These are phyloP conservation scores for Boeremia lycopersici DNA, from an alignment of 2,329 filamentous ascomycete species.

Conservation along the genomic window DNA sequence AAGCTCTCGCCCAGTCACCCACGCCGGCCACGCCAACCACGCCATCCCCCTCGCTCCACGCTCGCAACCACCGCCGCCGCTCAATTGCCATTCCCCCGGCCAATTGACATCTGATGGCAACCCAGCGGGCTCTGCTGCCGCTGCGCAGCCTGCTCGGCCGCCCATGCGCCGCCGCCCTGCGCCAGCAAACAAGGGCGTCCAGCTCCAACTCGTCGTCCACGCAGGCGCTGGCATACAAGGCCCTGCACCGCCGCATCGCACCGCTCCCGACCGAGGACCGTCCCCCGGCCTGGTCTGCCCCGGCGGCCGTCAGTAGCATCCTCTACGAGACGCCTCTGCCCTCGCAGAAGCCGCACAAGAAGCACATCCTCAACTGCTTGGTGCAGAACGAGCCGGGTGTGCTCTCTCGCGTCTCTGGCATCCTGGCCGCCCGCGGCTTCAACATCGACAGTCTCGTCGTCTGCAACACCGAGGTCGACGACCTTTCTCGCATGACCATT, in stretches of 20 bases:
- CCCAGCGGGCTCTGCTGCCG: slow-evolving; percentile 50
- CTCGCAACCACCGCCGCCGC: slow-evolving; percentile 1
- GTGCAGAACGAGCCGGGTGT: slow-evolving; percentile 99
- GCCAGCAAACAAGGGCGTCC: slow-evolving; percentile 46
- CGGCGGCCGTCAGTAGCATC: slow-evolving; percentile 95
- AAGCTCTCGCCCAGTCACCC: slow-evolving; percentile 6
- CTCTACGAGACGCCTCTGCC: slow-evolving; percentile 96
- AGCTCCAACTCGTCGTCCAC: slow-evolving; percentile 68
- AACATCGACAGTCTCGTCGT: slow-evolving; percentile 99
- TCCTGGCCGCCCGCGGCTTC: slow-evolving; percentile 93
- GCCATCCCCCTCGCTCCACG: background rate
- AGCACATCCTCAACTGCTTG: slow-evolving; percentile 96
- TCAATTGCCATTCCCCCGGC: slow-evolving; percentile 29
- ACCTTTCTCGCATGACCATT: slow-evolving; percentile 98
- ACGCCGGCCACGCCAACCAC: slow-evolving; percentile 1
- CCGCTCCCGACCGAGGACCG: slow-evolving; percentile 79
- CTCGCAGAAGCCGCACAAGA: slow-evolving; percentile 82
- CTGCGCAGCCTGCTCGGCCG: slow-evolving; percentile 41
- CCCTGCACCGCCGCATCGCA: slow-evolving; percentile 86
- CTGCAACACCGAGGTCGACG: slow-evolving; percentile 95
- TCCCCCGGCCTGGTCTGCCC: slow-evolving; percentile 82
- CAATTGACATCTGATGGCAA: slow-evolving; percentile 47
- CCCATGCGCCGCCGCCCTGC: slow-evolving; percentile 34
- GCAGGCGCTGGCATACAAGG: slow-evolving; percentile 95
- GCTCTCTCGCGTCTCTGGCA: slow-evolving; percentile 92